Conservation (phyloP, 257 asterid species). For the Forsythia suspensa region DNA sequence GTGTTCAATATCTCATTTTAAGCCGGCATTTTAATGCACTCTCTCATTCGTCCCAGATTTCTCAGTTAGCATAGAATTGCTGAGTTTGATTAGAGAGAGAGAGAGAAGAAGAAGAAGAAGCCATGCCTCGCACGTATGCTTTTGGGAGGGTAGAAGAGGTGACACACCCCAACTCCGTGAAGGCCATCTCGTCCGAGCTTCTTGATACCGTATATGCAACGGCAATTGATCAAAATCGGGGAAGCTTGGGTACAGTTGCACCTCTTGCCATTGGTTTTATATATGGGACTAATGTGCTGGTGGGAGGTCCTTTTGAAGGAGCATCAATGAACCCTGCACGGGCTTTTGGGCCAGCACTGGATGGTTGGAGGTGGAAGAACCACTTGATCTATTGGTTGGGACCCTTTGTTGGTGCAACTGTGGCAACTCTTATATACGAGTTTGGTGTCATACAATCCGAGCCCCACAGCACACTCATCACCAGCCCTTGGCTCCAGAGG, state of each 20-base stretch:
- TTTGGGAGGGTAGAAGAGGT: constrained; percentile 48
- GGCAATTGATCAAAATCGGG: constrained; percentile 44
- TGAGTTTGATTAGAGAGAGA: too few species aligned
- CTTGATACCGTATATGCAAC: constrained; percentile 45
- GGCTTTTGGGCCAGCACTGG: constrained; percentile 53
- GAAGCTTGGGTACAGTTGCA: constrained; percentile 39
- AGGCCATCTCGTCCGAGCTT: constrained; percentile 43
- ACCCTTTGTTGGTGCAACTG: constrained; percentile 42
- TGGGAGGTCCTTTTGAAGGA: constrained; percentile 52
- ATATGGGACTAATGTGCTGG: constrained; percentile 41
- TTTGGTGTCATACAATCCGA: constrained; percentile 34
- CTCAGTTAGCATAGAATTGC: too few species aligned
- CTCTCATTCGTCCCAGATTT: background rate
- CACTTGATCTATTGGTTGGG: constrained; percentile 59
- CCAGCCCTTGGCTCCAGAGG: constrained; percentile 56
- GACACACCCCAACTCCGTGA: constrained; percentile 47
- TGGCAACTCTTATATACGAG: constrained; percentile 42
- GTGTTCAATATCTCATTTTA: constrained; percentile 30
- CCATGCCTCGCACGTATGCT: constrained; percentile 36
- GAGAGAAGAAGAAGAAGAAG: background rate
- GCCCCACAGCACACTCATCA: constrained; percentile 33
- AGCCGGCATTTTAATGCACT: background rate
- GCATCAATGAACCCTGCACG: constrained; percentile 53
- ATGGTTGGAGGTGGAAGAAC: constrained; percentile 53
- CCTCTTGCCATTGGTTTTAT: constrained; percentile 51